Evolutionary conservation across 2,329 filamentous ascomycete species (phyloP).

Genomic region (Colletotrichum australisinense): DNA sequence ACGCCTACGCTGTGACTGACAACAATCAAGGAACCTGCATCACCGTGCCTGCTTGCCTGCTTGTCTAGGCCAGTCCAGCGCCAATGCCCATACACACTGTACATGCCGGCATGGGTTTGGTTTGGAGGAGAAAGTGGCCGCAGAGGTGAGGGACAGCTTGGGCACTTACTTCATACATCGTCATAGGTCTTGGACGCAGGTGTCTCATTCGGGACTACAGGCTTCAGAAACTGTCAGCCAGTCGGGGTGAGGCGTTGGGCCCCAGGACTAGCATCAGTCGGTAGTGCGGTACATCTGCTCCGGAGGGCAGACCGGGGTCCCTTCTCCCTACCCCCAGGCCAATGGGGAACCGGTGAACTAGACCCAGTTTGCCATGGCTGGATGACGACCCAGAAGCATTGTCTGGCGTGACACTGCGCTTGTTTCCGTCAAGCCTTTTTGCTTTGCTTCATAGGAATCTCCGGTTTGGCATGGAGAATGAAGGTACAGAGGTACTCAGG

Average conservation of each 20-base stretch:
- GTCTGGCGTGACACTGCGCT: conserved; percentile 30
- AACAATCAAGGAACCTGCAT: conserved; percentile 31
- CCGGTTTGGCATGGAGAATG: neutral
- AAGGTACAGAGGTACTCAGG: neutral
- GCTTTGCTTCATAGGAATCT: neutral
- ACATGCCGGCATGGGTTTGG: conserved; percentile 25
- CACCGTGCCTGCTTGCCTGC: neutral
- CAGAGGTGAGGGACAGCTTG: conserved; percentile 1
- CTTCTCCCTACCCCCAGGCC: neutral
- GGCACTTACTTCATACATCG: conserved; percentile 30
- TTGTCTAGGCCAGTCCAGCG: conserved; percentile 1
- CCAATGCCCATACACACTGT: neutral
- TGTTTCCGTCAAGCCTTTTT: conserved; percentile 30
- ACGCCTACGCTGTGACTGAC: conserved; percentile 13
- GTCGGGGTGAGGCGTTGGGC: conserved; percentile 15
- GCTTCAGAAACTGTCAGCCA: conserved; percentile 23
- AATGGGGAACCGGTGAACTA: neutral
- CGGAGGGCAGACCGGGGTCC: conserved; percentile 17
- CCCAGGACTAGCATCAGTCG: neutral
- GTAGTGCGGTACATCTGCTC: conserved; percentile 23
- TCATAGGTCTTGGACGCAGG: conserved; percentile 37
- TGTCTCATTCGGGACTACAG: conserved; percentile 31
- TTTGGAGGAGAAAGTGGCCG: neutral
- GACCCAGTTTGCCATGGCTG: conserved; percentile 28
- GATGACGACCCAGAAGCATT: conserved; percentile 21